Evolutionary conservation across 352 stramenopile species (phyloP), one percentile per base, ranked within the genome.

Genomic region (Globisporangium cederbergense): DNA sequence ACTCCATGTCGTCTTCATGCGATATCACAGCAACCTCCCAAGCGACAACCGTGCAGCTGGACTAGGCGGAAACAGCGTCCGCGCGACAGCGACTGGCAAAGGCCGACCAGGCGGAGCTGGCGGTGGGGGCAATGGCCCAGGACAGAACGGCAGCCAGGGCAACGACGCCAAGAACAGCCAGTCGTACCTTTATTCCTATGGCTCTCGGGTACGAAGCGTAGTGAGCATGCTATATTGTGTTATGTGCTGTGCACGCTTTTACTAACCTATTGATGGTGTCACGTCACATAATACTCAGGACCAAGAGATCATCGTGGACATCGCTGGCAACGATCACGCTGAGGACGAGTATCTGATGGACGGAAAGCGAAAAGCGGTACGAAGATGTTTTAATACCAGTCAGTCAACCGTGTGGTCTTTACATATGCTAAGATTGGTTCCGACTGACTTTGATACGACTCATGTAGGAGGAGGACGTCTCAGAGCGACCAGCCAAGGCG

Each of bases 251-350:
- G 20, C 20, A 45, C 18, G 13, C 14, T 20, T 36, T 36, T 36
- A n/a, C n/a, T 30, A 22, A 51, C 22, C 11, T 2, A 45, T 8
- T 18, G 52, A 10, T 36, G 18, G 18, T 7, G 30, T 14, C 9
- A 13, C 7, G n/a, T 42, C 5, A 11, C 0, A 20, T 13, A 14
- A 28, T 5, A 14, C 13, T 7, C 53, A 80, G 70, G 86, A 92
- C n/a, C 74, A 90, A 64, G 83, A 95, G 58, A 95, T 95, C 62
- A 84, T 95, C 22, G 84, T 95, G 43, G 86, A 95, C 64, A 95
- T 95, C 57, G 83, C 79, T 45, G 81, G 79, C 7, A 91, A 83
- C 32, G 77, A 91, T 60, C 78, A 90, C 54, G 73, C 64, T 9
- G 84, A 92, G 28, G 84, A 95, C 57, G 86, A 95, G 53, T 95